Evolutionary conservation across 1,139 yeast genomes (phyloP), one percentile per base, ranked within the genome.

Genomic region (Spencermartinsiella ligniputridi): DNA sequence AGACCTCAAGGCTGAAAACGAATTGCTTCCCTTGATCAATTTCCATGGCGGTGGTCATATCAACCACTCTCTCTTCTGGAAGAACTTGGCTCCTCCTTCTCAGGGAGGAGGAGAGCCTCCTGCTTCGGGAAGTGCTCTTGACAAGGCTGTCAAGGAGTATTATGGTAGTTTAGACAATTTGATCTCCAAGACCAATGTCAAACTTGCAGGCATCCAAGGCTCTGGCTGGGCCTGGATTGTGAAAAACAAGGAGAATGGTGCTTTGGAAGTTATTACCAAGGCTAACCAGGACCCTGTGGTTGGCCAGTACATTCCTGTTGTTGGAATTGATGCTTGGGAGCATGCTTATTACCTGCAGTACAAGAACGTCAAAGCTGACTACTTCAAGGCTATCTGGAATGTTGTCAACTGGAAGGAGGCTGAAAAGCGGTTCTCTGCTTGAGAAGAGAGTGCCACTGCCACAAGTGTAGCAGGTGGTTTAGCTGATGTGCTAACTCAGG

Each of bases 271-370:
- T 47, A 85, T 88, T 51, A 87, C 90, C 63, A 86, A 90, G 57
- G 75, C 79, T 57, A 90, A 90, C 75, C 97, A 90, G 70, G 97
- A 90, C 69, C 85, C 95, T 35, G 88, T 86, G 33, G 75, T 84
- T 40, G 84, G 88, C 35, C 72, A 78, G 24, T 75, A 78, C 63
- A 75, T 80, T 45, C 96, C 97, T 41, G 74, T 90, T 67, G 77
- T 90, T 50, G 97, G 96, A 44, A 87, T 90, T 66, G 97, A 90
- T 63, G 97, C 97, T 51, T 90, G 97, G 97, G 97, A 90, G 70
- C 97, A 90, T 64, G 97, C 97, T 45, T 90, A 89, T 75, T 90
- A 90, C 78, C 76, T 90, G 70, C 97, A 90, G 70, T 90, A 90
- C 75, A 85, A 87, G 71, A 90, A 90, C 72, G 92, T 83, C 66